Conservation (phyloP, 345 rosid species). For the Gossypium mustelinum region DNA sequence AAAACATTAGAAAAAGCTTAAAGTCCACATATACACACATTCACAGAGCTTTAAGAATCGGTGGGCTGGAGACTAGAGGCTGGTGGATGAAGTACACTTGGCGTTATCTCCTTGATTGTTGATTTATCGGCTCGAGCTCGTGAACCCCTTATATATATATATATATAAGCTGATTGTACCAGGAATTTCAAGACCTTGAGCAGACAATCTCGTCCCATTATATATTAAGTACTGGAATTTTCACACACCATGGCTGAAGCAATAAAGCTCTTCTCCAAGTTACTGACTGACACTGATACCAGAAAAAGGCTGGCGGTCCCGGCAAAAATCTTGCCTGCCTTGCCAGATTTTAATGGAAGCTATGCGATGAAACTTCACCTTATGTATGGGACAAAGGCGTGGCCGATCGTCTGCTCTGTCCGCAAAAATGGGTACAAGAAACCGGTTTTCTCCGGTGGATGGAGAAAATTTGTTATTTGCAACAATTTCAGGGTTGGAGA, state of each 20-base stretch:
- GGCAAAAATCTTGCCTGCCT: not conserved
- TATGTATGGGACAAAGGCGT: not conserved
- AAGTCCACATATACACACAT: no score
- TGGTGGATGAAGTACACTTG: not conserved
- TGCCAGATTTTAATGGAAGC: constrained; percentile 9
- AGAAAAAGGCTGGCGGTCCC: constrained; percentile 10
- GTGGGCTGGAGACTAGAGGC: no score
- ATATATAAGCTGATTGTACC: no score
- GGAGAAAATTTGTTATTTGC: constrained; percentile 7
- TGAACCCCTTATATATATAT: not conserved
- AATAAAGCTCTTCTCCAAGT: not conserved
- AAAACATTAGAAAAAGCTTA: no score
- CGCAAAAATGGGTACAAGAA: constrained; percentile 5
- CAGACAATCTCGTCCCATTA: no score
- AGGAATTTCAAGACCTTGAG: not conserved
- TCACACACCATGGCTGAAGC: not conserved
- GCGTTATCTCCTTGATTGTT: not conserved
- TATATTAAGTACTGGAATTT: not conserved
- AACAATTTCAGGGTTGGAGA: not conserved
- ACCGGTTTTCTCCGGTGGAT: constrained; percentile 3
- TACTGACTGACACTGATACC: not conserved
- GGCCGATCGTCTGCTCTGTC: constrained; percentile 5
- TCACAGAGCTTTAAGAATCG: no score
- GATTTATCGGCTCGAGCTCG: not conserved
- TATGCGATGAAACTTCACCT: not conserved